Evolutionary conservation across 2,329 filamentous ascomycete species (phyloP), one percentile per base, ranked within the genome.

Genomic region (Corniculantispora saksenae): DNA sequence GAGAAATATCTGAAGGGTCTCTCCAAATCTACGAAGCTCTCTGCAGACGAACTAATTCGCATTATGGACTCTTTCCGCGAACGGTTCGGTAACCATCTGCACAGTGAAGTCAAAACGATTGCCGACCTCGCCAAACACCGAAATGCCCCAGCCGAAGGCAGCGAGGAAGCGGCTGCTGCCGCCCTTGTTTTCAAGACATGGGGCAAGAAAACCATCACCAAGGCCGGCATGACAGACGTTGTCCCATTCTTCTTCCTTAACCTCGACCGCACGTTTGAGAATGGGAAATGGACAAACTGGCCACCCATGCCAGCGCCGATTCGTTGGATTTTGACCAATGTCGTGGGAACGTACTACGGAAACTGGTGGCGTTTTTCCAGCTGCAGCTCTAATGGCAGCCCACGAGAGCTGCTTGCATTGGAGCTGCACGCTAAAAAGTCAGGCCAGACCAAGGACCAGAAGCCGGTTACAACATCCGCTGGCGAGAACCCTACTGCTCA

Each of bases 241-340:
- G 82, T 90, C 19, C 86, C 87, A 1, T 89, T 90, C 70, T 89
- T 90, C 77, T 72, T 90, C 64, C 74, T 89, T 68, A 90, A 90
- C 71, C 75, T 89, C 25, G 88, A 90, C 72, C 75, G 79, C 50
- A 86, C 82, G 3, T 81, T 78, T 17, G 88, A 90, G 74, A 83
- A 83, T 7, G 86, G 86, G 27, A 73, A 81, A 70, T 89, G 87
- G 86, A 80, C 79, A 15, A 81, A 82, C 69, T 90, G 87, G 87
- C 88, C 88, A 53, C 86, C 87, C 0, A 89, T 90, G 79, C 87
- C 87, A 1, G 80, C 78, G 6, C 82, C 84, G 3, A 80, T 89
- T 66, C 81, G 82, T 63, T 90, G 86, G 86, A 83, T 82, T 0
- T 70, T 90, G 67, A 79, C 84, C 43, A 89, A 88, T 69, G 74